Evolutionary conservation across 768 basidiomycete genomes (phyloP).

Genomic region (Calocera viscosa): DNA sequence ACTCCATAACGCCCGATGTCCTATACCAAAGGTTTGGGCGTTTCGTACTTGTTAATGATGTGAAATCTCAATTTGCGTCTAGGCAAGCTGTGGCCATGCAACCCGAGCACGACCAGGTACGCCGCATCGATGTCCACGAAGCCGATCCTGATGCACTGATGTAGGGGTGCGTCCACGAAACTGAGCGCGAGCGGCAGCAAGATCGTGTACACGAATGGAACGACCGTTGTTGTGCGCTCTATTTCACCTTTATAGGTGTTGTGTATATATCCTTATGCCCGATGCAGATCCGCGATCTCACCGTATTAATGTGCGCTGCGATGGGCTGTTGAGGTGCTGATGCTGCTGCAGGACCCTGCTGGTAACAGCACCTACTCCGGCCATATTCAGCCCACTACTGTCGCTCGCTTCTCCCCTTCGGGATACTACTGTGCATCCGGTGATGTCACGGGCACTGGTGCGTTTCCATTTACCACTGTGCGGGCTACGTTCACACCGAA

Average conservation of each 20-base stretch:
- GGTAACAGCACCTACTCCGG: conserved; percentile 56
- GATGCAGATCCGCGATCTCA: conserved; percentile 65
- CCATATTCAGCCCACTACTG: conserved; percentile 73
- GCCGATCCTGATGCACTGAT: background rate
- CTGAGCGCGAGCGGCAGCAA: conserved; percentile 58
- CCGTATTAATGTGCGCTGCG: conserved; percentile 37
- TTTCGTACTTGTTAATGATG: background rate
- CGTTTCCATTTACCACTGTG: conserved; percentile 17
- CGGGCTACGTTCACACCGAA: background rate
- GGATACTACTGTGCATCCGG: conserved; percentile 94
- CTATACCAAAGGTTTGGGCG: conserved; percentile 9
- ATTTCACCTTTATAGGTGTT: background rate
- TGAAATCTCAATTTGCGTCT: background rate
- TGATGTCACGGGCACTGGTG: conserved; percentile 70
- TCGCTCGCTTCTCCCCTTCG: conserved; percentile 82
- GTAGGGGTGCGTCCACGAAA: conserved; percentile 54
- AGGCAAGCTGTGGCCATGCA: conserved; percentile 41
- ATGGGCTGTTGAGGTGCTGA: conserved; percentile 8
- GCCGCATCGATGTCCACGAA: background rate
- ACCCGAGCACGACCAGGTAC: conserved; percentile 43
- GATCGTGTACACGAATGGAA: conserved; percentile 74
- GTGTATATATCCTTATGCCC: background rate
- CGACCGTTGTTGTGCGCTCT: conserved; percentile 64
- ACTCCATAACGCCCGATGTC: conserved; percentile 7
- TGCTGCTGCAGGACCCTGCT: conserved; percentile 45